phyloP scores from a whole-genome alignment of 306 rosid genomes.

The Purshia tridentata region DNA sequence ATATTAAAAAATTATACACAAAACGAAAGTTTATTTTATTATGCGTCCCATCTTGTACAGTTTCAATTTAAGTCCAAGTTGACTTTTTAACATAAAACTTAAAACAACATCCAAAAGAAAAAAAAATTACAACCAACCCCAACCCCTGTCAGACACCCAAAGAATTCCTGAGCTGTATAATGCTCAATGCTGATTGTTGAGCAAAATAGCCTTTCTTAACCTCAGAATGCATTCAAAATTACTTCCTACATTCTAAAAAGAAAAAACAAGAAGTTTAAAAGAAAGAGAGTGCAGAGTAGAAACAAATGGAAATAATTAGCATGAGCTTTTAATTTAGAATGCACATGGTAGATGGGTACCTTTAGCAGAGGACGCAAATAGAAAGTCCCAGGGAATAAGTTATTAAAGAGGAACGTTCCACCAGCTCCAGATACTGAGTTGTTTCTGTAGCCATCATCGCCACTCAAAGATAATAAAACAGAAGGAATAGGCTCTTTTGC shows the following conservation, averaged over 20 bases:
- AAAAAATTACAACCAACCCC: background rate
- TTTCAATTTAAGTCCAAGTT: background rate
- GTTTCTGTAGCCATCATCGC: slow-evolving; percentile 92
- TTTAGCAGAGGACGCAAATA: slow-evolving; percentile 94
- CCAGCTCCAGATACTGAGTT: slow-evolving; percentile 81
- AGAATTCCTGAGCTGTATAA: slow-evolving; percentile 8
- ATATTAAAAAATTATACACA: too few relatives aligned
- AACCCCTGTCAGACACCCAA: background rate
- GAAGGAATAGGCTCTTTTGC: slow-evolving; percentile 75
- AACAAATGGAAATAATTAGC: slow-evolving; percentile 21
- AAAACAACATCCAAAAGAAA: too few relatives aligned
- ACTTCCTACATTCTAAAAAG: slow-evolving; percentile 9
- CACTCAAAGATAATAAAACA: slow-evolving; percentile 88
- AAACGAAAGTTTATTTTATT: background rate
- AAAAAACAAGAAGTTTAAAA: slow-evolving; percentile 9
- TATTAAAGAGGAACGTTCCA: slow-evolving; percentile 70
- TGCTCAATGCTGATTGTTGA: slow-evolving; percentile 14
- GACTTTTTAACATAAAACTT: background rate
- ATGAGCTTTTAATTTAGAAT: slow-evolving; percentile 10
- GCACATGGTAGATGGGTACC: slow-evolving; percentile 48
- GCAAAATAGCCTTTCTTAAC: slow-evolving; percentile 7
- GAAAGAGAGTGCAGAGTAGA: slow-evolving; percentile 13
- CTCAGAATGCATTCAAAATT: slow-evolving; percentile 8
- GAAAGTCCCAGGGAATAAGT: slow-evolving; percentile 92
- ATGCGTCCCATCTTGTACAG: background rate